phyloP scores from a whole-genome alignment of 345 rosid species.

The Eucalyptus paniculata region DNA sequence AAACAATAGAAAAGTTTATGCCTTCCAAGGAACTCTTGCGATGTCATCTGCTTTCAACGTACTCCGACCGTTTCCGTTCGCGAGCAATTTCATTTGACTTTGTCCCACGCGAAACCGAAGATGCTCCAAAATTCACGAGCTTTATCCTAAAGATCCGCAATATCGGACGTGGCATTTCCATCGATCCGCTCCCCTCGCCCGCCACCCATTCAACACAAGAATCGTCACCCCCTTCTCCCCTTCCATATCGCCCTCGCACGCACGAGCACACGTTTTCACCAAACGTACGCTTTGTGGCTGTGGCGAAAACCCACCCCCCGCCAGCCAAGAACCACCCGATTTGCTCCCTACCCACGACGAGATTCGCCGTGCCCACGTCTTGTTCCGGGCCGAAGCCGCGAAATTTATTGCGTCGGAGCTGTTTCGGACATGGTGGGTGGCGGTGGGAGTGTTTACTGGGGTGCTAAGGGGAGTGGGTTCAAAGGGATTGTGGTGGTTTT shows the following conservation, averaged over 20 bases:
- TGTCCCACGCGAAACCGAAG: not conserved
- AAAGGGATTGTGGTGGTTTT: constrained; percentile 74
- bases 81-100: not conserved
- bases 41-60: not conserved
- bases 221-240: not conserved
- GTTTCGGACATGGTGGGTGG: constrained; percentile 32
- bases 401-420: not conserved
- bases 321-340: not conserved
- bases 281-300: not conserved
- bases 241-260: not conserved
- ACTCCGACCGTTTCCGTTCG: not conserved
- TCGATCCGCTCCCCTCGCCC: not conserved
- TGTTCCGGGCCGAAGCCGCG: not conserved
- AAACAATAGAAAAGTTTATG: not conserved
- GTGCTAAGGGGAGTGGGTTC: constrained; percentile 20
- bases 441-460: constrained; percentile 56
- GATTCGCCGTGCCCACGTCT: not conserved
- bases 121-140: not conserved
- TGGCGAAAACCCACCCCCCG: not conserved
- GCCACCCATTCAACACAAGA: not conserved
- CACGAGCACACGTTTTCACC: not conserved
- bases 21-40: not conserved
- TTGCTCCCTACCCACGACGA: not conserved
- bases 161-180: constrained; percentile 3
- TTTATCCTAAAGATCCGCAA: constrained; percentile 1